These are phyloP conservation scores for Hypoxylon sp. DNA, from an alignment of 2,329 filamentous ascomycete genomes.

Conservation along the genomic window DNA sequence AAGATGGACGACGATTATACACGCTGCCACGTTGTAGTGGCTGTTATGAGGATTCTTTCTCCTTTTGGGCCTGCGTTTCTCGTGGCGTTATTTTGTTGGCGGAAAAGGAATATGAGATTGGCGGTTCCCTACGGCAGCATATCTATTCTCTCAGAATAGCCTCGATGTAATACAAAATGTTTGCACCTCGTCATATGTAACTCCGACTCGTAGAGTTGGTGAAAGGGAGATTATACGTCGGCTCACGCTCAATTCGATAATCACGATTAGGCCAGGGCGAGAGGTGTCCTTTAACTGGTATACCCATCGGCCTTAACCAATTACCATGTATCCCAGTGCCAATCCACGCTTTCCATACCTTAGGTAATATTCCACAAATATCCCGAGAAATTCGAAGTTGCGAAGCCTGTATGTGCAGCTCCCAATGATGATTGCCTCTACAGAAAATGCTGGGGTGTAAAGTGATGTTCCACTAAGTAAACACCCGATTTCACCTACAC, in stretches of 20 bases:
- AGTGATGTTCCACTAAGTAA: conserved; percentile 45
- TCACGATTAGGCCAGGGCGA: background rate
- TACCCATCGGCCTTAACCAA: too few species aligned
- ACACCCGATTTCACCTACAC: conserved; percentile 42
- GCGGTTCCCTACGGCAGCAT: background rate
- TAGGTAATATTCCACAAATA: conserved; percentile 47
- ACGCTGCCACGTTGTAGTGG: conserved; percentile 20
- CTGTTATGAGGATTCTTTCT: background rate
- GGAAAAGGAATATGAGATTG: background rate
- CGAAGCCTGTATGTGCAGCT: conserved; percentile 59
- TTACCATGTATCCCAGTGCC: conserved; percentile 51
- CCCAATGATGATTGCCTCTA: conserved; percentile 57
- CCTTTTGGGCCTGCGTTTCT: background rate
- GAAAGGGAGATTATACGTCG: conserved; percentile 2
- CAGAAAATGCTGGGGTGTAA: conserved; percentile 41
- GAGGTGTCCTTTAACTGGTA: too few species aligned
- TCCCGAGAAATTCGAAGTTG: conserved; percentile 55
- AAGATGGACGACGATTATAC: conserved; percentile 15
- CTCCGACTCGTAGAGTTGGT: background rate
- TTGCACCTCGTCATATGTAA: background rate
- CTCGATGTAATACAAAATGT: background rate
- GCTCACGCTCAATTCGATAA: conserved; percentile 12
- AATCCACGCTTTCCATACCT: conserved; percentile 46
- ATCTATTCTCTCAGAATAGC: background rate
- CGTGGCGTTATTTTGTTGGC: background rate